Base-by-base conservation (phyloP, 2,329 filamentous ascomycete genomes). In the Pseudogymnoascus sp. region DNA sequence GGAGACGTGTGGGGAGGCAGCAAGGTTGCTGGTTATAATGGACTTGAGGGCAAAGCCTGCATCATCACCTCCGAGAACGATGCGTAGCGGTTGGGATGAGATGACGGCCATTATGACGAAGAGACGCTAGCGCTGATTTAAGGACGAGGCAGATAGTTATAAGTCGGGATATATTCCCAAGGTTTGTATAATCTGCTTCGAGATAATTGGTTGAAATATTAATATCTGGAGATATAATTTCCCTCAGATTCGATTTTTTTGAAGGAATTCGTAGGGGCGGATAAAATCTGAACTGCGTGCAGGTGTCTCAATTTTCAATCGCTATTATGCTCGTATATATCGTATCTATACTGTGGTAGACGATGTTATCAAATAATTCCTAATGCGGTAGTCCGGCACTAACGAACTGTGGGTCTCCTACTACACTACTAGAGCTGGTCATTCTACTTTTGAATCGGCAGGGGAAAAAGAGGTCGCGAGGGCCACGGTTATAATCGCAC, bases 11-110 rank as follows among this genome's bases (percentile, higher is more conserved):
- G 81, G 75, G 74, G 89, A 83, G 57, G 82, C 78, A 66, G 86
- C 79, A 63, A 95, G 84, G 70, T 90, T 86, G 59, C 80, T 78
- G 72, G 89, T 90, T 77, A 95, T 86, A 67, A 84, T 82, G 72
- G 86, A 84, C 75, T 93, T 94, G 83, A 94, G 94, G 67, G 76
- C 77, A 69, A 88, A 81, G 71, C 90, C 90, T 16, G 68, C 68
- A 63, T 70, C 67, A 72, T 87, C 85, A 72, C 80, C 79, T 73
- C 83, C 85, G 68, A 87, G 79, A 69, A 81, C 85, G 69, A 87
- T 83, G 70, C 81, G 80, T 68, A 85, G 76, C 60, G 71, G 39
- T 5, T 43, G 39, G 6, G 39, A 18, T 1, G 39, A 43, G 39
- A 20, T 4, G 7, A 8, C 6, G 11, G 20, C 16, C 38, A 41